Percentiles rank a stretch among this genome's conserved stretches.
These are phyloP conservation scores for Aphanomyces stellatus DNA, from an alignment of 352 stramenopile genomes.

Conservation along the genomic window DNA sequence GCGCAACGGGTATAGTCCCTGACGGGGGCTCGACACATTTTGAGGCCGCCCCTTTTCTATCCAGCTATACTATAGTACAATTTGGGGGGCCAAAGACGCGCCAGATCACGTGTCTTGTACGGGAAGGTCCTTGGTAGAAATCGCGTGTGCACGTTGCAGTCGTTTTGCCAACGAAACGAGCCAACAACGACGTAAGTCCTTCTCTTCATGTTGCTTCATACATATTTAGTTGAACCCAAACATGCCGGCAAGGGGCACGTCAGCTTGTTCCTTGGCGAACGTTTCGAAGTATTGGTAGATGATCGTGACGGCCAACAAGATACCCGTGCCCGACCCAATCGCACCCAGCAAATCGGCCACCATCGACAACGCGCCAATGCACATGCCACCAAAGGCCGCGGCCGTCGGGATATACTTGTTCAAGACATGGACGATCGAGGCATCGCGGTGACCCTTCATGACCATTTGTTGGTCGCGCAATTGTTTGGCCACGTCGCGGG, in stretches of 20 bases:
- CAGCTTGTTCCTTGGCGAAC: slow-evolving; percentile 91
- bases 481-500: slow-evolving; percentile 98
- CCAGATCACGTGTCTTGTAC: slow-evolving; percentile 11
- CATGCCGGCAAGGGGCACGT: slow-evolving; percentile 66
- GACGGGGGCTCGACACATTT: neutral
- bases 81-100: neutral
- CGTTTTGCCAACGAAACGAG: neutral
- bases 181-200: slow-evolving; percentile 4
- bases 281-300: slow-evolving; percentile 99
- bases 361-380: slow-evolving; percentile 98
- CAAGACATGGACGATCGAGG: slow-evolving; percentile 95
- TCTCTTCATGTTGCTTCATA: slow-evolving; percentile 15
- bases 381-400: slow-evolving; percentile 99
- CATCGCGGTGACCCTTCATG: slow-evolving; percentile 98
- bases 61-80: slow-evolving; percentile 15
- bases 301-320: slow-evolving; percentile 98
- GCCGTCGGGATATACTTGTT: slow-evolving; percentile 99
- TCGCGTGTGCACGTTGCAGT: neutral
- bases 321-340: slow-evolving; percentile 98
- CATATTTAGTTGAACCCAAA: slow-evolving; percentile 63
- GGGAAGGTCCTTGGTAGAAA: slow-evolving; percentile 9
- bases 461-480: slow-evolving; percentile 98
- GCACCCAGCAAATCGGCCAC: slow-evolving; percentile 97
- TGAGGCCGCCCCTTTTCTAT: neutral
- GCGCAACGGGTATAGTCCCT: neutral